Conservation (phyloP, 2,329 filamentous ascomycete species). For the Beauveria sp. region DNA sequence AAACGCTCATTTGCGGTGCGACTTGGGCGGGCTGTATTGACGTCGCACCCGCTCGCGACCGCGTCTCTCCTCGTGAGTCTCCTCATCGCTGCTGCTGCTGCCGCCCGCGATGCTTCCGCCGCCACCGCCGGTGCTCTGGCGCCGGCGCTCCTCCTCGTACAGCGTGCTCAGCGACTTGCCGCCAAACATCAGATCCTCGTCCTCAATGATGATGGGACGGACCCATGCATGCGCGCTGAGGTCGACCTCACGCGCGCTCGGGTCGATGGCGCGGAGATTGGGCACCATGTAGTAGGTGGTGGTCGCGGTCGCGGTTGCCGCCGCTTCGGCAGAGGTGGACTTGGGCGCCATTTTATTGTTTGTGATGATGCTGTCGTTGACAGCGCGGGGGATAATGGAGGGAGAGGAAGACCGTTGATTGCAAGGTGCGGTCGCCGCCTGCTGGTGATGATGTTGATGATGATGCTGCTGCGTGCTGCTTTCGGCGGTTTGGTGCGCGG, state of each 20-base stretch:
- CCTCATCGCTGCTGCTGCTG: conserved; percentile 17
- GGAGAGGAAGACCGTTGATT: background rate
- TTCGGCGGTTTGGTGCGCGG: background rate
- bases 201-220: conserved; percentile 49
- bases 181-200: conserved; percentile 54
- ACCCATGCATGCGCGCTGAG: conserved; percentile 36
- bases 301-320: background rate
- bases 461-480: background rate
- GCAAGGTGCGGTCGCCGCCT: background rate
- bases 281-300: conserved; percentile 23
- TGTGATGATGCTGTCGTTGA: background rate
- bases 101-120: conserved; percentile 27
- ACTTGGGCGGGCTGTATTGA: conserved; percentile 22
- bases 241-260: conserved; percentile 27
- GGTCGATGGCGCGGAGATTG: conserved; percentile 25
- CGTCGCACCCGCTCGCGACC: conserved; percentile 31
- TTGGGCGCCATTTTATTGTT: conserved; percentile 5
- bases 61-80: conserved; percentile 21
- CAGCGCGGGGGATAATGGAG: background rate
- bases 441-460: background rate
- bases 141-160: conserved; percentile 51
- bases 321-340: background rate
- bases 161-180: conserved; percentile 52
- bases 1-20: conserved; percentile 24
- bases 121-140: conserved; percentile 31